Base-by-base conservation (phyloP, 2,329 filamentous ascomycete species). In the Chalaropsis thielavioides region DNA sequence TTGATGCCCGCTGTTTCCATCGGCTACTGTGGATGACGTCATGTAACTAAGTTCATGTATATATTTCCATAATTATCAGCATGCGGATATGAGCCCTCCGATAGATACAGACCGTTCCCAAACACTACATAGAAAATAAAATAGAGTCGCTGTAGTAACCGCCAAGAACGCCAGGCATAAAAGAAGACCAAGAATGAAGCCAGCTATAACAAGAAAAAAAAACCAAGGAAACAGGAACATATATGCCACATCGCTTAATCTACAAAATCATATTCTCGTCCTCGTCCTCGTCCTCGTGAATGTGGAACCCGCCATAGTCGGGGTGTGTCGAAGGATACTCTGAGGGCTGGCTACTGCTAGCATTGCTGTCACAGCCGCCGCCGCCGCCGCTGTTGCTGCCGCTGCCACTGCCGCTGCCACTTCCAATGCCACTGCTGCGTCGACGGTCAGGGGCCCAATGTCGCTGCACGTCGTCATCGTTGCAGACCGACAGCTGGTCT, bases 301-400 rank as follows among this genome's bases (percentile, higher is more conserved):
- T 78, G 27, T 70, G 70, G 61, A 78, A 77, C n/a, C 68, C 67
- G 19, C 70, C 69, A 27, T 69, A 70, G 5, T 73, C 72, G 76
- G 72, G 74, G 67, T 80, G 78, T 13, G 77, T 82, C 70, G 77
- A 81, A 5, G 80, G 78, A 68, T 83, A 84, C 69, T 83, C 81
- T 19, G 78, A 81, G 1, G 82, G 82, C 69, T 77, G 76, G 71
- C 80, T 81, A 69, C 80, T 83, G 40, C 68, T 69, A 8, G 62
- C 64, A 10, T 38, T 62, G n/a, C 24, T 22, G n/a, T 17, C 11
- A n/a, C 40, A 8, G 24, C 15, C 35, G 27, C 56, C 41, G 35
- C 40, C 51, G 24, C 27, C 44, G 35, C 58, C 31, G 40, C 24
- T 31, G 2, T 10, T 35, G 27, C 54, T 10, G 24, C 54, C 35